Base-by-base conservation (phyloP, 192 early-diverging fungal species). In the Umbelopsis sp. region DNA sequence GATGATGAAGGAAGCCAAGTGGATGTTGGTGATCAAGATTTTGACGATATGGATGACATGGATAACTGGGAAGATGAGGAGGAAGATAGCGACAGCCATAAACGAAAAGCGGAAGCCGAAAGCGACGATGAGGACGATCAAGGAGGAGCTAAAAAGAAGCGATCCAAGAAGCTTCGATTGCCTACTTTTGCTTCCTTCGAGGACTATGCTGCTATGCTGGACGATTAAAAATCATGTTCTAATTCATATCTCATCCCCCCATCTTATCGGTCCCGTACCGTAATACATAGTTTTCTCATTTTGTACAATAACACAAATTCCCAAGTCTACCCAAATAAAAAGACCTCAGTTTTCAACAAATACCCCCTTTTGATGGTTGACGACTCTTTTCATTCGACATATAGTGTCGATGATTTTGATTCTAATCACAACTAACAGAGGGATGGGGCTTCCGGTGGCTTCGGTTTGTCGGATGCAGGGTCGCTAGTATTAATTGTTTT, bases 171-270 rank as follows among this genome's bases (percentile, higher is more conserved):
- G 67, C 77, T 71, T 31, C 84, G 82, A 69, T 52, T 90, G 68
- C 90, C 90, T n/a, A 81, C 87, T 49, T 89, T 91, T 74, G 90
- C 83, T 24, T 86, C 88, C n/a, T 85, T 85, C 73, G 90, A 91
- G 65, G 90, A 91, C 56, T 91, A 91, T 79, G 89, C 87, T 34
- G 26, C 56, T 34, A 62, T 62, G 56, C 56, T 62, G 26, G 56
- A 62, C 31, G 31, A 62, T 7, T 62, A 62, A n/a, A n/a, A 62
- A 29, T 34, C 17, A 62, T 62, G 17, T 10, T 34, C 6, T 32
- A 29, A 11, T 32, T 49, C 47, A 49, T 49, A 49, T 49, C 47
- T 49, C 47, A 49, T 41, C 38, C 38, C 43, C 12, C 20, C 47
- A 49, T 49, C 20, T 49, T 49, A 49, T 49, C 47, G 47, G 47